Percentiles rank a stretch among this genome's conserved stretches.
Conservation (phyloP, 805 yeast species). For the Candida fluviatilis region DNA sequence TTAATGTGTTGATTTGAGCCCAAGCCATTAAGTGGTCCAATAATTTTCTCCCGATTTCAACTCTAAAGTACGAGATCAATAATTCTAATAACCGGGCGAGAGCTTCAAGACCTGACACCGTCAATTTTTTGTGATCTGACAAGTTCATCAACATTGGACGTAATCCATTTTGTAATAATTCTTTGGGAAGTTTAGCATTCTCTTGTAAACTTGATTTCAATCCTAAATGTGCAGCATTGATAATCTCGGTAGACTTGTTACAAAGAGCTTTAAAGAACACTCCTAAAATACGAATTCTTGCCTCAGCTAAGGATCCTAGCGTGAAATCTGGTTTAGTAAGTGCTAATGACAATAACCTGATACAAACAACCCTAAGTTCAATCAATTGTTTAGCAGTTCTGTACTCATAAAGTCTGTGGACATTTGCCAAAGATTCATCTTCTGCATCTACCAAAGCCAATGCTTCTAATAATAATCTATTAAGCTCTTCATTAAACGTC, state of each 20-base stretch:
- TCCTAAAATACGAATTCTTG: slow-evolving; percentile 81
- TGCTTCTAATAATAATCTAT: slow-evolving; percentile 82
- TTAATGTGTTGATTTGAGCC: slow-evolving; percentile 80
- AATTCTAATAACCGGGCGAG: slow-evolving; percentile 81
- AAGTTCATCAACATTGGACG: slow-evolving; percentile 94
- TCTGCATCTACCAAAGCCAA: slow-evolving; percentile 95
- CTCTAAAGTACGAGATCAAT: slow-evolving; percentile 88
- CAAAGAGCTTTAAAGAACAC: slow-evolving; percentile 92
- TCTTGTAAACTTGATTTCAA: slow-evolving; percentile 77
- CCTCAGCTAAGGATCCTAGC: slow-evolving; percentile 67
- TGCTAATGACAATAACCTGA: slow-evolving; percentile 76
- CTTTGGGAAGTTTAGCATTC: slow-evolving; percentile 88
- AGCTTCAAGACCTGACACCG: slow-evolving; percentile 88
- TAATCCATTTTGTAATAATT: slow-evolving; percentile 87
- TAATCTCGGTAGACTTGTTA: slow-evolving; percentile 78
- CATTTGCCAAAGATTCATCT: slow-evolving; percentile 89
- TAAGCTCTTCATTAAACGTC: slow-evolving; percentile 84
- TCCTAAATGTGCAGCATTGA: slow-evolving; percentile 91
- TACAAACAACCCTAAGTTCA: slow-evolving; percentile 85
- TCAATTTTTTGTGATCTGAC: slow-evolving; percentile 87
- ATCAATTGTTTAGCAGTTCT: slow-evolving; percentile 85
- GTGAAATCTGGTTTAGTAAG: slow-evolving; percentile 81
- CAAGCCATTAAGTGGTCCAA: slow-evolving; percentile 93
- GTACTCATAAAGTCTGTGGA: slow-evolving; percentile 80
- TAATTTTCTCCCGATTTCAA: slow-evolving; percentile 90